These are phyloP conservation scores for Rosa rugosa DNA, from an alignment of 306 rosid species.

Conservation along the genomic window DNA sequence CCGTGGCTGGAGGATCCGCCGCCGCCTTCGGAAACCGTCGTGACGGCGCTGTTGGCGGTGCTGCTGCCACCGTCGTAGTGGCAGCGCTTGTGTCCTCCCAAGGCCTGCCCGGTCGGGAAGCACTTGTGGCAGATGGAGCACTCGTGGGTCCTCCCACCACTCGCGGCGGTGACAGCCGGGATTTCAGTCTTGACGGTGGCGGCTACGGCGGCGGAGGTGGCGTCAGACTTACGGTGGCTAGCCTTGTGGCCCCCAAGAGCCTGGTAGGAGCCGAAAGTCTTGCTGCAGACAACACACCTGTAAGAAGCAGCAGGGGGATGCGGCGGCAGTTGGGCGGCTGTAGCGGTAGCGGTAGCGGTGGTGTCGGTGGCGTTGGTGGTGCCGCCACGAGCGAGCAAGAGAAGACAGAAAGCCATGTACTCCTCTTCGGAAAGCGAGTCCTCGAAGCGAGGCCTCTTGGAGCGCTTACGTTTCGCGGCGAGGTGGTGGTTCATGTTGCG, in stretches of 20 bases:
- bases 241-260: constrained; percentile 98
- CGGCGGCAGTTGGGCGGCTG: not conserved
- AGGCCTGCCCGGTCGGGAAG: constrained; percentile 85
- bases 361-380: constrained; percentile 16
- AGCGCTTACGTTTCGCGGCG: constrained; percentile 64
- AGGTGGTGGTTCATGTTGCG: constrained; percentile 36
- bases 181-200: constrained; percentile 15
- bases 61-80: constrained; percentile 78
- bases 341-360: not conserved
- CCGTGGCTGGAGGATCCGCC: constrained; percentile 33
- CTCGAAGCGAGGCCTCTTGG: constrained; percentile 52
- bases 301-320: constrained; percentile 34
- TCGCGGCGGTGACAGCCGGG: not conserved
- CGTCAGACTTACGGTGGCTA: constrained; percentile 68
- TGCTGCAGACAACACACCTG: constrained; percentile 67
- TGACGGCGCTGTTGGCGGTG: constrained; percentile 34
- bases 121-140: constrained; percentile 86
- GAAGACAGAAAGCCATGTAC: constrained; percentile 92
- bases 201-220: constrained; percentile 22
- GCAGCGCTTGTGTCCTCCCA: constrained; percentile 97
- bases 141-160: constrained; percentile 54
- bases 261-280: constrained; percentile 75
- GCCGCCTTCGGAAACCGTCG: constrained; percentile 53
- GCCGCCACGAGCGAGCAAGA: constrained; percentile 87
- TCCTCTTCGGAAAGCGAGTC: constrained; percentile 65